Conservation (phyloP, 2,329 filamentous ascomycete species). For the Dothideomycetes sp. region DNA sequence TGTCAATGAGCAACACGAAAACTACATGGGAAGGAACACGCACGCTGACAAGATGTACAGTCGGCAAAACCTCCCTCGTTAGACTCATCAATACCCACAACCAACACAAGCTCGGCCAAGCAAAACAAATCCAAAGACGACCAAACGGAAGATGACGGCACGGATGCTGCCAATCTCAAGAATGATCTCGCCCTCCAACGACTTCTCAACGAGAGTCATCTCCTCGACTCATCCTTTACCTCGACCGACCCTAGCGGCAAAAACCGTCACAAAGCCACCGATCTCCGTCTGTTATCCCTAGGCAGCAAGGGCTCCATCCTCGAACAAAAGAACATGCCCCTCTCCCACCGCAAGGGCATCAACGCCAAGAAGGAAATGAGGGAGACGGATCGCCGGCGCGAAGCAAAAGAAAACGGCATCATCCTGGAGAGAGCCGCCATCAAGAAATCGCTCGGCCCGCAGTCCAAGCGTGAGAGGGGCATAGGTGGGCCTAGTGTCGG, state of each 20-base stretch:
- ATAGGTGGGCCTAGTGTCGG: slow-evolving; percentile 73
- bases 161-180: slow-evolving; percentile 59
- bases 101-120: slow-evolving; percentile 11
- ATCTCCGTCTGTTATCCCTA: slow-evolving; percentile 71
- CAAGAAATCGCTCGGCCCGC: slow-evolving; percentile 28
- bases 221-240: slow-evolving; percentile 53
- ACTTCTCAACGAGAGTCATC: slow-evolving; percentile 81
- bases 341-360: slow-evolving; percentile 80
- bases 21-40: background rate
- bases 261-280: slow-evolving; percentile 68
- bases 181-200: slow-evolving; percentile 89
- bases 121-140: slow-evolving; percentile 11
- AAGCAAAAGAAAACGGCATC: slow-evolving; percentile 84
- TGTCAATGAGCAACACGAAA: background rate
- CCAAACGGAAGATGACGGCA: slow-evolving; percentile 39
- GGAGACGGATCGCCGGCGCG: slow-evolving; percentile 60
- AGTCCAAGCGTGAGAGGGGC: slow-evolving; percentile 37
- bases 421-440: slow-evolving; percentile 57
- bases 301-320: slow-evolving; percentile 68
- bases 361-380: slow-evolving; percentile 50
- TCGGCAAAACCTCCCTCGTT: slow-evolving; percentile 40
- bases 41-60: slow-evolving; percentile 19
- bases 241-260: slow-evolving; percentile 50
- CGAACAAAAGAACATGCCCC: slow-evolving; percentile 77
- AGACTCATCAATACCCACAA: slow-evolving; percentile 18